phyloP scores from a whole-genome alignment of 345 rosid species.

The Salix arbutifolia region DNA sequence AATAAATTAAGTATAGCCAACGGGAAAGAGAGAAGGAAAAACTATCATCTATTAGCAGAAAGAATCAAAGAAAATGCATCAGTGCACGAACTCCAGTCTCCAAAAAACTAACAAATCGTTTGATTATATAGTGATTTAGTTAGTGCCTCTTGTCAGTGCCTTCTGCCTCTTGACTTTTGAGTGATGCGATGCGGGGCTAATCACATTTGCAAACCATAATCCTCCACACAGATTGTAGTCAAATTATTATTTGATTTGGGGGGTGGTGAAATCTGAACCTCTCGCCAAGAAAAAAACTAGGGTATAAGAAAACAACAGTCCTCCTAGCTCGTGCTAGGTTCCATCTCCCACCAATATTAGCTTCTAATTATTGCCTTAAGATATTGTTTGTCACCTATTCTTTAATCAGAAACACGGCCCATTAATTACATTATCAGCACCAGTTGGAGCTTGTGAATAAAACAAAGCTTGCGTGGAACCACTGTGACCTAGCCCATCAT shows the following conservation, averaged over 20 bases:
- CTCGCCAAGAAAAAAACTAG: not conserved
- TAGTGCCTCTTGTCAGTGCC: not conserved
- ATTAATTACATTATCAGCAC: not conserved
- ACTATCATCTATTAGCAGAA: not conserved
- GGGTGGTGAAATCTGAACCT: not conserved
- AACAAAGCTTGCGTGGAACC: slow-evolving; percentile 17
- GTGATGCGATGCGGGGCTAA: slow-evolving; percentile 1
- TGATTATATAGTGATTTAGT: not conserved
- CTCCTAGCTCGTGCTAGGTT: not conserved
- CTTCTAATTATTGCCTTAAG: not conserved
- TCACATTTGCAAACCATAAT: not conserved
- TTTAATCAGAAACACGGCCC: not conserved
- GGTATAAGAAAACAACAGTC: not conserved
- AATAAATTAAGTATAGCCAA: not conserved
- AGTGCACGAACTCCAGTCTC: not conserved
- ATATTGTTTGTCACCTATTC: not conserved
- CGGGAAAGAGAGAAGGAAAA: not conserved
- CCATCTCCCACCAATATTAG: not conserved
- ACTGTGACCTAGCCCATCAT: slow-evolving; percentile 10
- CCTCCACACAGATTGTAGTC: not conserved
- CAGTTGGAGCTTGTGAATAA: slow-evolving; percentile 11
- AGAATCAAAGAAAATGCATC: not conserved
- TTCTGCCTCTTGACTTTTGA: not conserved
- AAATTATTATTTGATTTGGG: not conserved
- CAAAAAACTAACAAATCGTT: not conserved